Evolutionary conservation across 352 stramenopile genomes (phyloP), one percentile per base, ranked within the genome.

Genomic region (Phytophthora agathidicida): DNA sequence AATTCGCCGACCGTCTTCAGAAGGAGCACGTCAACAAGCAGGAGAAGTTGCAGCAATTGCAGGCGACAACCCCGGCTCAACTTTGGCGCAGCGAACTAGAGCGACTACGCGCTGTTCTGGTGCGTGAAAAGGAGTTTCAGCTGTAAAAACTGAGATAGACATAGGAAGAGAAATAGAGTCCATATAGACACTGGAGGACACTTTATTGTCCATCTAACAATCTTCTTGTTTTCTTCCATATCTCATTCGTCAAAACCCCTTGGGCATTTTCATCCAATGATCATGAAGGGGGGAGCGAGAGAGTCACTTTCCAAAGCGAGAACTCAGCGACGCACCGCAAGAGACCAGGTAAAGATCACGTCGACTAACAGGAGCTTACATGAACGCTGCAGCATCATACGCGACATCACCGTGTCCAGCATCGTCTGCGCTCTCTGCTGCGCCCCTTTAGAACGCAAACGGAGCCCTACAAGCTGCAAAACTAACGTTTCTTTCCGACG

Each of bases 1-100:
- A 99, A 72, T 91, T 97, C 56, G 85, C 93, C 4, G 82, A 98
- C 35, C 83, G 96, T 32, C 76, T 99, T 35, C 80, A 96, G 55
- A 83, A 74, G 32, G 84, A 99, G 67, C 89, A 97, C 44, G 80
- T 89, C 51, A 77, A 77, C 26, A 98, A 98, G 80, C 80, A 87
- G 20, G 51, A 73, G 7, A 91, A 93, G 52, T 80, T 99, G n/a
- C 72, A 88, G 32, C 71, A 84, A 47, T 79, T 99, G 37, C 77
- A 96, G 36, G 64, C 60, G 5, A 98, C 85, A 38, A 83, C 77
- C 14, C 86, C 90, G 3, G 80, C 85, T 45, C 52, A 95, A n/a
- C 82, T 98, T 49, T 99, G 94, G 95, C 73, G 76, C 8, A 48
- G 50, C 17, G 88, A 94, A 53, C 63, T 96, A 22, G 43, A 76